phyloP scores from a whole-genome alignment of 805 yeast species.

The Candida khao-thaluensis region DNA sequence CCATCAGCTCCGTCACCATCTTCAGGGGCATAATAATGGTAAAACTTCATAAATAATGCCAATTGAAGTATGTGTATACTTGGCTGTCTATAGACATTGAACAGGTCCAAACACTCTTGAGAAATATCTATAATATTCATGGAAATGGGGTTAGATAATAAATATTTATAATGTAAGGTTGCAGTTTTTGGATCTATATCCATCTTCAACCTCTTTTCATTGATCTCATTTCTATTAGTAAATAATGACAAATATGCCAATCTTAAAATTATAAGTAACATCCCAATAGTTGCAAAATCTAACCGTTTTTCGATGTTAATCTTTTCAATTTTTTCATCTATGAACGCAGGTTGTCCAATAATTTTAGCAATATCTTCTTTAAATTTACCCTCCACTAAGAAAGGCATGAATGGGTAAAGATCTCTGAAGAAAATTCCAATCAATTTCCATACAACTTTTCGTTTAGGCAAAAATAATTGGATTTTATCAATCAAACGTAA shows the following conservation, averaged over 20 bases:
- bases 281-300: slow-evolving; percentile 41
- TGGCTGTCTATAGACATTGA: slow-evolving; percentile 43
- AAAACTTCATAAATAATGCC: slow-evolving; percentile 28
- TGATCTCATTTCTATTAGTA: slow-evolving; percentile 26
- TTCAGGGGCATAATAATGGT: slow-evolving; percentile 38
- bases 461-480: slow-evolving; percentile 37
- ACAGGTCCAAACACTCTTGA: slow-evolving; percentile 54
- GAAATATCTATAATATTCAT: slow-evolving; percentile 48
- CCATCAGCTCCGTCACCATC: slow-evolving; percentile 44
- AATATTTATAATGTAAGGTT: slow-evolving; percentile 32
- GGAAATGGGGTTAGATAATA: slow-evolving; percentile 47
- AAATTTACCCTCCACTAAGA: slow-evolving; percentile 39
- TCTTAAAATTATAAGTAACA: slow-evolving; percentile 41
- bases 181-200: slow-evolving; percentile 20
- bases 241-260: slow-evolving; percentile 42
- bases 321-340: slow-evolving; percentile 23
- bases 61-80: slow-evolving; percentile 32
- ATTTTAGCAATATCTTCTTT: slow-evolving; percentile 26
- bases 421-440: slow-evolving; percentile 41
- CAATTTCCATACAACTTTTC: slow-evolving; percentile 39
- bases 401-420: slow-evolving; percentile 51
- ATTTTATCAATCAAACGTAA: slow-evolving; percentile 33
- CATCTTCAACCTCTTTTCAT: slow-evolving; percentile 26
- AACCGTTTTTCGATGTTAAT: slow-evolving; percentile 36
- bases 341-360: slow-evolving; percentile 31